Evolutionary conservation across 176 grass and related monocot species (phyloP).

Genomic region (Cocos nucifera): DNA sequence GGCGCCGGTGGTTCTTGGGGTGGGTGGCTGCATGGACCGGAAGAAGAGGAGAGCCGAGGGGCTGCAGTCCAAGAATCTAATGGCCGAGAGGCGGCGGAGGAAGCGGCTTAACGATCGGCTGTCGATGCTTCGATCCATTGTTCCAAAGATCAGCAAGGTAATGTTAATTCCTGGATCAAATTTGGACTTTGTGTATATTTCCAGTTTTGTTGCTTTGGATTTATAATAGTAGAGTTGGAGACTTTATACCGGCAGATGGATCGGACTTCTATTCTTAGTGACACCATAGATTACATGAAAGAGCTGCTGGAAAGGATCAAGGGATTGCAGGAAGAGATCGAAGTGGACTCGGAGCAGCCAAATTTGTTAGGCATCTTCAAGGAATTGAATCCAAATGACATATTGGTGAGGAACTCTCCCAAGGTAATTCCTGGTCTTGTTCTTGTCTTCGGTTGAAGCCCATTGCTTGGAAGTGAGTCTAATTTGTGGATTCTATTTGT

Average conservation of each 20-base stretch:
- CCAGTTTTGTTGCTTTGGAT: too few species aligned
- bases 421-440: conserved; percentile 20
- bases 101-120: conserved; percentile 98
- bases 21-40: conserved; percentile 25
- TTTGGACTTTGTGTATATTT: too few species aligned
- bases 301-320: conserved; percentile 91
- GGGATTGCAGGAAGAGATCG: conserved; percentile 64
- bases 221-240: background rate
- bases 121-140: conserved; percentile 95
- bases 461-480: too few species aligned
- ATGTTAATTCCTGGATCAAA: background rate
- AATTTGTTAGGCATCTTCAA: conserved; percentile 62
- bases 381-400: conserved; percentile 59
- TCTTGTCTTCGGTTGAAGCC: too few species aligned
- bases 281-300: conserved; percentile 99
- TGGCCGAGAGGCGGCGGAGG: conserved; percentile 93
- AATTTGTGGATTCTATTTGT: background rate
- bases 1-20: conserved; percentile 24
- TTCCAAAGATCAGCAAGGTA: conserved; percentile 99
- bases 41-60: conserved; percentile 77
- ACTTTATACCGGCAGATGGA: conserved; percentile 54
- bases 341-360: conserved; percentile 12
- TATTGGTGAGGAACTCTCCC: conserved; percentile 70
- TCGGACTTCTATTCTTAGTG: conserved; percentile 86
- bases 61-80: conserved; percentile 95